Base-by-base conservation (phyloP, 2,329 filamentous ascomycete genomes). In the Neopestalotiopsis sp. region DNA sequence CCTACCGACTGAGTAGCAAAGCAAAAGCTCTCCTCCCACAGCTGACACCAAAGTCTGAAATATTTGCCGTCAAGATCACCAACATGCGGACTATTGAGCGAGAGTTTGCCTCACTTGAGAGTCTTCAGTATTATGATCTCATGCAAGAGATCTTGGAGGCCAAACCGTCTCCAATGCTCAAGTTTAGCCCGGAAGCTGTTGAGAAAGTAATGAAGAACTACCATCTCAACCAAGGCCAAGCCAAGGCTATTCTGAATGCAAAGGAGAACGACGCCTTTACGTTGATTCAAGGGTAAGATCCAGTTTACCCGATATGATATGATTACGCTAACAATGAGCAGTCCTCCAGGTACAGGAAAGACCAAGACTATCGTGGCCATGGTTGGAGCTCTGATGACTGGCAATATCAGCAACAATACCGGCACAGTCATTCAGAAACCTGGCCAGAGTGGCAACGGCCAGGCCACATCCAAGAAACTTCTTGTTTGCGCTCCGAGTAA, bases 401-500 rank as follows among this genome's bases (percentile, higher is more conserved):
- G 88, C 52, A 79, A 74, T 64, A 85, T 89, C 66, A 82, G 84
- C 65, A 75, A 78, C 30, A 73, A 72, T 13, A 80, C 78, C 17
- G 82, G 83, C 56, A 86, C 83, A 14, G 79, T 85, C 20, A 81
- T 88, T 52, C 78, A 78, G 30, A 81, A 83, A 28, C 83, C 83
- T 4, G 72, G 77, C 67, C 74, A 78, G 67, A 76, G 79, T 78
- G 71, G 74, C 75, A 65, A 76, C 72, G 69, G 74, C 73, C 71
- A 79, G 77, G 74, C 78, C 76, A 70, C 79, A 1, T 78, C 88
- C 2, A 98, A 97, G 82, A 99, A 98, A 80, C 85, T 99, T 32
- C 87, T 99, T 32, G 94, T 99, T 30, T 99, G 96, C 77, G 96
- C 96, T n/a, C 96, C 96, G 14, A 98, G 95, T 85, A 99, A 99